Evolutionary conservation across 179 eudicot species (phyloP), one percentile per base, ranked within the genome.

Genomic region (Gypsophila paniculata): DNA sequence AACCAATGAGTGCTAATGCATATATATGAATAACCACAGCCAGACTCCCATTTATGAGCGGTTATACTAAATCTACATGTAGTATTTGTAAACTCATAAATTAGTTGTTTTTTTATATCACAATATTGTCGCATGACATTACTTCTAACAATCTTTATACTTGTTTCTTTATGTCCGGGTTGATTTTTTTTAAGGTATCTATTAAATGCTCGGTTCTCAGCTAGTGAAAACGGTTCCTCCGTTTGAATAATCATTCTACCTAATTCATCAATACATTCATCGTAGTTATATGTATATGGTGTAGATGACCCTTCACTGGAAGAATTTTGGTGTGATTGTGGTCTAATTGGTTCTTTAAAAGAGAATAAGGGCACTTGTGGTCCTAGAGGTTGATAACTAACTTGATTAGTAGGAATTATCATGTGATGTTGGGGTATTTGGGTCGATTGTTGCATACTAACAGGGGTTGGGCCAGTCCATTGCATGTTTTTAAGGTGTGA

Each of bases 1-100:
- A 29, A 60, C 65, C 65, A 60, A 60, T 60, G 65, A 25, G 39
- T 39, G 7, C 38, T 60, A 9, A 29, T 61, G 65, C 65, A 61
- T 13, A 29, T 29, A 26, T 61, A 61, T 32, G 65, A 61, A 29
- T 61, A 61, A 61, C 26, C 19, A 4, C 18, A 15, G 10, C 32
- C 19, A 14, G 65, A 61, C 1, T 61, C 65, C 65, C 65, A 61
- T 61, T 0, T 9, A 32, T 61, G 39, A 32, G 12, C 18, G 2
- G 12, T 32, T 61, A 61, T 26, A 61, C 65, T 29, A 26, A 61
- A 61, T 61, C 6, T 61, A 61, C 65, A 61, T 29, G 19, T 5
- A 11, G 11, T 4, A 29, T 14, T 11, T 61, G 39, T 2, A 22
- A 61, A 61, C 19, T 26, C 65, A 61, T 0, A 29, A 61, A 61